Base-by-base conservation (phyloP, 2,329 filamentous ascomycete species). In the Fusarium sp. region DNA sequence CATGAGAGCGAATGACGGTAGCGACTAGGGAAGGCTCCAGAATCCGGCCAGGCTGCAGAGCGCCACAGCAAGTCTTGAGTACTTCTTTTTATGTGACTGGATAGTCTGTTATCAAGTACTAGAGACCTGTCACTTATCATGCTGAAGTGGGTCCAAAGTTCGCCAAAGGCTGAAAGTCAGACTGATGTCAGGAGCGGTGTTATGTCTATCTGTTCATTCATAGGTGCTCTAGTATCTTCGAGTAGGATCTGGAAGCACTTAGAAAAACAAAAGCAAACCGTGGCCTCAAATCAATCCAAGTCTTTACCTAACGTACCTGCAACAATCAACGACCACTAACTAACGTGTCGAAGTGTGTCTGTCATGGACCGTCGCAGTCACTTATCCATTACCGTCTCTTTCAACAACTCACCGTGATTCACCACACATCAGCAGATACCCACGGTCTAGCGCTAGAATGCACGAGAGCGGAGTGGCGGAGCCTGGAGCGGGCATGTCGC, bases 1-100 rank as follows among this genome's bases (percentile, higher is more conserved):
- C 80, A 81, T 80, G 42, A 47, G 73, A 79, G 75, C 81, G 76
- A 78, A 78, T 78, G 42, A 72, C 60, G 67, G 56, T 52, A 36
- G 57, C 50, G 62, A 62, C 66, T 71, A 59, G 72, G 73, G 81
- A 83, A 83, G 78, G 79, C 80, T 82, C 81, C 81, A 83, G 81
- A 83, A 82, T 45, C 67, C 55, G 65, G 70, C 75, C 70, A 75
- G 64, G 69, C 65, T 75, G 54, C 68, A 68, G 56, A 65, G 62
- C 62, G 62, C 74, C 68, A 73, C 67, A 62, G 5, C 18, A 56
- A 27, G 79, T 79, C 60, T 52, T 54, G 4, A 54, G 54, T 79
- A 80, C 79, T 53, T 54, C 2, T 5, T 1, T 18, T 62, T 15
- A 4, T 22, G 50, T 20, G 31, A 18, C 13, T 18, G 4, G 8